Base-by-base conservation (phyloP, 441 rosid species). In the Pelargonium citronellum region DNA sequence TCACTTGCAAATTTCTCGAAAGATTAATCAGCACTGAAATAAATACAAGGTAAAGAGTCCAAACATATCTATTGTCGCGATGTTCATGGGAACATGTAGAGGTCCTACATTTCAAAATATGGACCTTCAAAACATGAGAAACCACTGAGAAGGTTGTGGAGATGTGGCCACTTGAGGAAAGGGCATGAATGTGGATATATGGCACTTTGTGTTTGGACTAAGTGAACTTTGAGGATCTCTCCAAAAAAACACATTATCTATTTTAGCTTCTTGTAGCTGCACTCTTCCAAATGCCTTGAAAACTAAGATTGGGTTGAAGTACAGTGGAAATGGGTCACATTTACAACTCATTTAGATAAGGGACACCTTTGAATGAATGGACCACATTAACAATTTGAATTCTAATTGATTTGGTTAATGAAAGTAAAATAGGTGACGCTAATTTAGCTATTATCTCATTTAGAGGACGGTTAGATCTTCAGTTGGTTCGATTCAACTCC, bases 191-290 rank as follows among this genome's bases (percentile, higher is more conserved):
- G 17, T 57, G 70, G 77, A 20, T 63, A 20, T 63, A 30, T 72
- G 80, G 66, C 77, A 43, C 63, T 65, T 78, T 70, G 77, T 72
- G 73, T 74, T 78, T 69, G 80, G 78, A 71, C 65, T 63, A 24
- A 44, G 49, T 39, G 41, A 65, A 55, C 67, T 69, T 74, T 67
- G 60, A 64, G 30, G 63, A 0, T 27, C 43, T 64, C 65, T 44
- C 74, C 66, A 55, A 16, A 51, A 51, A 20, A 22, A 22, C 37
- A 30, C 74, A 60, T 72, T 51, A 72, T 64, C 73, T 64, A 51
- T 16, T 47, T n/a, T 3, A 47, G 60, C 60, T 46, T 10, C 53
- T 10, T 46, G 15, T 30, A 30, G 37, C 37, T 30, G 7, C 55
- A 9, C 55, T 47, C n/a, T 3, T 47, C 55, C 55, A 47, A 9